Evolutionary conservation across 768 basidiomycete species (phyloP), one percentile per base, ranked within the genome.

Genomic region (Asterophora lycoperdoides): DNA sequence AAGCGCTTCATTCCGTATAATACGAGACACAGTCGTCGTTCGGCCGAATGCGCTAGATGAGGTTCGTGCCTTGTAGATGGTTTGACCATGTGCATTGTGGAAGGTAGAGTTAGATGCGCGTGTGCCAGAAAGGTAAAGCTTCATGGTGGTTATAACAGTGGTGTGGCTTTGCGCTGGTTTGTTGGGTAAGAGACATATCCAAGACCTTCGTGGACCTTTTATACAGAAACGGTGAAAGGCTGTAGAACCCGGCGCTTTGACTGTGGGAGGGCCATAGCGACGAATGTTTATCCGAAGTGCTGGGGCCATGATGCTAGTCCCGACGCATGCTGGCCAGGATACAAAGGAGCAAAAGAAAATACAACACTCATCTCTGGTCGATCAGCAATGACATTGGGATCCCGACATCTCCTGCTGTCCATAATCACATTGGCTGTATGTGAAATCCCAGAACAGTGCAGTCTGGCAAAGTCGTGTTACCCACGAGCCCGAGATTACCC

Each of bases 91-190:
- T 33, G 51, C 60, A 14, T 55, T 51, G 28, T 37, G 52, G 43
- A 59, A 59, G 26, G 49, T 56, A 2, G 60, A 53, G 46, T 64
- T 61, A 39, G 58, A 46, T 28, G 58, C 46, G 14, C 54, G 53
- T 20, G 51, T 41, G 43, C 51, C 52, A 14, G 53, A 57, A 34
- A 64, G 53, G 35, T 59, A 61, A 26, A 64, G 53, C 29, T 52
- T 55, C 63, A 64, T 64, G 7, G 17, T 37, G 1, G 28, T n/a
- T 40, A 10, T 18, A 26, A 2, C 8, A 23, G 23, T 32, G 30
- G 30, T 32, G 30, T 32, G 5, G 29, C 30, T 10, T 2, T 32
- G 3, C 13, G 8, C 30, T 9, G 35, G 14, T 36, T 15, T 36
- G 8, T 17, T 36, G 13, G 13, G 14, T 7, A 14, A 36, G 35